Evolutionary conservation across 305 asterid species (phyloP).

Genomic region (Fraxinus sp.): DNA sequence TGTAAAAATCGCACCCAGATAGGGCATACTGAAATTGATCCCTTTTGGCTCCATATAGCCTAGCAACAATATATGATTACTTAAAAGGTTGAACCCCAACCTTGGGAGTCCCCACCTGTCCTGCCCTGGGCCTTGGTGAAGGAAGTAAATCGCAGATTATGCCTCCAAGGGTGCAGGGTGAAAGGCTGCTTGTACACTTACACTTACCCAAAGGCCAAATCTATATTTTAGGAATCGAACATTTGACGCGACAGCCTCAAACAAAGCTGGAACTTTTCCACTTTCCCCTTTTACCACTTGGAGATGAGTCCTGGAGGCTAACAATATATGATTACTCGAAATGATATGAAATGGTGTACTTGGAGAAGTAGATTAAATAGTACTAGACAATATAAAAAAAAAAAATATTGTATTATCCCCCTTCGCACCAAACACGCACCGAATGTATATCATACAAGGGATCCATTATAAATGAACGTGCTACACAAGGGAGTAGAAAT

Average conservation of each 20-base stretch:
- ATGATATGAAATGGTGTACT: neutral
- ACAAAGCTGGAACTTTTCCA: too few relatives aligned
- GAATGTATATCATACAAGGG: neutral
- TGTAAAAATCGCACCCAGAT: neutral
- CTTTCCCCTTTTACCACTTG: too few relatives aligned
- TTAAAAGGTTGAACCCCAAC: neutral
- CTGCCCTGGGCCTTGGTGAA: too few relatives aligned
- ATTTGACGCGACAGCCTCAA: too few relatives aligned
- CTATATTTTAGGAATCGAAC: too few relatives aligned
- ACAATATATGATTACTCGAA: neutral
- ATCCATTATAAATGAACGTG: neutral
- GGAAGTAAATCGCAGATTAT: too few relatives aligned
- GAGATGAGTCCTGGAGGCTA: neutral
- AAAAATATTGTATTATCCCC: neutral
- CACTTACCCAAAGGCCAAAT: too few relatives aligned
- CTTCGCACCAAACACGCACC: neutral
- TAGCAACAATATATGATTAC: neutral
- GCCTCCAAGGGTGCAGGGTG: too few relatives aligned
- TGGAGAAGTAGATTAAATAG: neutral
- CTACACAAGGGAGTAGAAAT: neutral
- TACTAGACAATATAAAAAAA: neutral
- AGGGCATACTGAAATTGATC: neutral
- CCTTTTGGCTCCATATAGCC: neutral
- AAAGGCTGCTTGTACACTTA: too few relatives aligned
- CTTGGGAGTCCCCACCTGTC: too few relatives aligned